Conservation (phyloP, 2,329 filamentous ascomycete species). For the Calonectria pseudoreteaudii region DNA sequence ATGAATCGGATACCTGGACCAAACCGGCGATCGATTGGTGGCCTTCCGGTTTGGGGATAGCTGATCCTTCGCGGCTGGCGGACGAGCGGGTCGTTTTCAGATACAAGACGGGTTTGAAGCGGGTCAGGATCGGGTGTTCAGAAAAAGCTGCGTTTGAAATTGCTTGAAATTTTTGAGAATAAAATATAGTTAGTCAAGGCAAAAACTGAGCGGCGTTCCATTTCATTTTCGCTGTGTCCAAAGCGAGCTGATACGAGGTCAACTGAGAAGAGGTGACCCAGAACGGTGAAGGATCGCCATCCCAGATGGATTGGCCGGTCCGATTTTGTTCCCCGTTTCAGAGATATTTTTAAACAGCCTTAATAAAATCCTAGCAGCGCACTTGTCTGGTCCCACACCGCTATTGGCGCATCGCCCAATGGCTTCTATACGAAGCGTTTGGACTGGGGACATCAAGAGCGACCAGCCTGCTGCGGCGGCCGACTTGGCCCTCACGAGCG, state of each 20-base stretch:
- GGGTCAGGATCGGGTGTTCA: too few relatives aligned
- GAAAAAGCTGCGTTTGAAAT: neutral
- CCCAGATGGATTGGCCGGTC: neutral
- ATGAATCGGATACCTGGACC: too few relatives aligned
- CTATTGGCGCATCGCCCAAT: neutral
- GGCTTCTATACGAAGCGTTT: neutral
- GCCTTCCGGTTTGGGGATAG: neutral
- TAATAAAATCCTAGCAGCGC: neutral
- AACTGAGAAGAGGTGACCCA: neutral
- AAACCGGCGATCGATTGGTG: neutral
- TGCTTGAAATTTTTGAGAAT: neutral
- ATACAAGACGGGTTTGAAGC: neutral
- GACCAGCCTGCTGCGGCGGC: neutral
- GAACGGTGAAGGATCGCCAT: neutral
- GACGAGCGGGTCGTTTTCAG: neutral
- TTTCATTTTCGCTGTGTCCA: neutral
- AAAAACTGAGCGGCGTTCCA: neutral
- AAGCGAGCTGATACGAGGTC: too few relatives aligned
- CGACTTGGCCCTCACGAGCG: neutral
- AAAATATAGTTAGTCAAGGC: neutral
- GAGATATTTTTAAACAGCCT: neutral
- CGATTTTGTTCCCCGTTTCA: neutral
- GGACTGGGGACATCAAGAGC: neutral
- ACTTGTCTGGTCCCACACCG: neutral
- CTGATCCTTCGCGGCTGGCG: neutral